Conservation (phyloP, 495 filamentous ascomycete genomes). For the Tuber calosporum region DNA sequence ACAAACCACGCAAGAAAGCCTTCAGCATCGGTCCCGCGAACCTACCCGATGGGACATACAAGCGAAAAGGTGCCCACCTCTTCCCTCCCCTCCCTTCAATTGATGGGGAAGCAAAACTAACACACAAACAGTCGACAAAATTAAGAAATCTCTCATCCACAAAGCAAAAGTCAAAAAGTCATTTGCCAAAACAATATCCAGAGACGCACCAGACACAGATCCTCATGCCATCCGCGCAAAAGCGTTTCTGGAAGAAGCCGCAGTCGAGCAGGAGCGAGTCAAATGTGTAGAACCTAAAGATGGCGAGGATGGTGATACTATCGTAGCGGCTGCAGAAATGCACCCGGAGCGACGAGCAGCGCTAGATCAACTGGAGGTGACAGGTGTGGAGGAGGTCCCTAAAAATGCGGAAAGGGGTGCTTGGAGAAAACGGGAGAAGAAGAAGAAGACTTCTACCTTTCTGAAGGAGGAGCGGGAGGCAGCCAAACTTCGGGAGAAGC, state of each 20-base stretch:
- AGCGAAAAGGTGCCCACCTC: constrained; percentile 68
- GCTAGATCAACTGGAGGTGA: constrained; percentile 49
- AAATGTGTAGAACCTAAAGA: constrained; percentile 9
- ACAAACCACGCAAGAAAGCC: constrained; percentile 51
- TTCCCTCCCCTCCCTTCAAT: neutral
- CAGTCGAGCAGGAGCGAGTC: constrained; percentile 27
- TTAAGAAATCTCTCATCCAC: constrained; percentile 81
- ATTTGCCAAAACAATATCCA: constrained; percentile 62
- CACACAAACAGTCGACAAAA: constrained; percentile 66
- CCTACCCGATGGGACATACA: constrained; percentile 84
- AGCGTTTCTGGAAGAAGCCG: constrained; percentile 39
- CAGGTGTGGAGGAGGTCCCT: constrained; percentile 37
- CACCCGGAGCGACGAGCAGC: constrained; percentile 68
- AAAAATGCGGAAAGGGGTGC: constrained; percentile 24
- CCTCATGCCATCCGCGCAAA: constrained; percentile 33
- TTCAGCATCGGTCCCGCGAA: constrained; percentile 85
- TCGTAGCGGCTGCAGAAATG: constrained; percentile 48
- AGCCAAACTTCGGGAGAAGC: constrained; percentile 56
- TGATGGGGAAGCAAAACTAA: constrained; percentile 14
- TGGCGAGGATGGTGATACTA: constrained; percentile 32
- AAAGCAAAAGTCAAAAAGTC: constrained; percentile 91
- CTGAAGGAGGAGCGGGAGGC: constrained; percentile 67
- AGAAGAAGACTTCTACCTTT: constrained; percentile 61
- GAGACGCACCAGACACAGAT: constrained; percentile 39
- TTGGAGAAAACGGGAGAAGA: constrained; percentile 40